phyloP scores from a whole-genome alignment of 805 yeast genomes.

The Ogataea paraovalis region DNA sequence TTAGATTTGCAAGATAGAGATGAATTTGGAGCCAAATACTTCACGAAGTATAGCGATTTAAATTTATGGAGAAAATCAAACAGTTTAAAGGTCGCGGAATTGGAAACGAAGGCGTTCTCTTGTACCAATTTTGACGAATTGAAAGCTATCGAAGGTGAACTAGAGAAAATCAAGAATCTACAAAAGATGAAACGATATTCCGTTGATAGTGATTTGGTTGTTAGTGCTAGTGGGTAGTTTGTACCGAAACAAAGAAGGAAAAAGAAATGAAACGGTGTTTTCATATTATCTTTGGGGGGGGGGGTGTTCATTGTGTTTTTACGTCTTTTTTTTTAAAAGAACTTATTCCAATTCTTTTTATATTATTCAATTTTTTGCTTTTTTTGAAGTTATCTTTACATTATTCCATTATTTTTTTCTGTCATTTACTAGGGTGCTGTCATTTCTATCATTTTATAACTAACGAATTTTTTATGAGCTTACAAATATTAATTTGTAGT shows the following conservation, averaged over 20 bases:
- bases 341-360: no score
- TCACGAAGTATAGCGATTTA: constrained; percentile 22
- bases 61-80: constrained; percentile 21
- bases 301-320: no score
- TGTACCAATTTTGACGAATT: constrained; percentile 15
- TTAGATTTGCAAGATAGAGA: constrained; percentile 12
- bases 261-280: no score
- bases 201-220: constrained; percentile 5
- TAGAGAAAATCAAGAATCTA: constrained; percentile 12
- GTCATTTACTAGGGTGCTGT: no score
- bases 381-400: no score
- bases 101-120: constrained; percentile 18
- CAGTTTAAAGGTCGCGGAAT: constrained; percentile 8
- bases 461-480: no score
- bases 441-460: no score
- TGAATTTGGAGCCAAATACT: constrained; percentile 21
- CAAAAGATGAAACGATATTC: constrained; percentile 4
- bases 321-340: no score
- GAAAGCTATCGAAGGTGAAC: constrained; percentile 13
- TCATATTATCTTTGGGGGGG: neutral
- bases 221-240: constrained; percentile 11
- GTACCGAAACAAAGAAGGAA: neutral
- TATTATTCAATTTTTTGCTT: no score
- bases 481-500: no score
- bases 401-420: no score